Conservation (phyloP, 73 alveolate species). For the Tetrahymena thermophila region DNA sequence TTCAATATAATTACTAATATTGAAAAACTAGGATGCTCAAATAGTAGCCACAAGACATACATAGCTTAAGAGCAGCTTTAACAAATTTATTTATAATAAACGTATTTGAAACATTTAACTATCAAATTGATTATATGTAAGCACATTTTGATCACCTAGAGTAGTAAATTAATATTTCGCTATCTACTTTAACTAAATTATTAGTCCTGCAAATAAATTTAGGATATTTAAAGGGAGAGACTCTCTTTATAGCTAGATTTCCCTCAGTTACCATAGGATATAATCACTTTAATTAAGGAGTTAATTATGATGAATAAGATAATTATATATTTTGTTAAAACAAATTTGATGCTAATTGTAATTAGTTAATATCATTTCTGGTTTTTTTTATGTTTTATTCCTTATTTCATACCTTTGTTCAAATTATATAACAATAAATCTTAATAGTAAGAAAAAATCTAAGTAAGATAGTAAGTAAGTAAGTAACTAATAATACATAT, state of each 20-base stretch:
- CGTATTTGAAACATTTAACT: neutral
- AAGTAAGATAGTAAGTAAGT: no score
- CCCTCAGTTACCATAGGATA: neutral
- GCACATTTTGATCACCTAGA: neutral
- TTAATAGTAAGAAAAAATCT: no score
- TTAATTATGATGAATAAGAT: neutral
- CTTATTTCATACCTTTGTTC: no score
- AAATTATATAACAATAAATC: no score
- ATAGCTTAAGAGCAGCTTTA: neutral
- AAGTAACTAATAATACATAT: no score
- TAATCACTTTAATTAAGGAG: neutral
- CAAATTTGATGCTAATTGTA: neutral
- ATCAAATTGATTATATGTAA: neutral
- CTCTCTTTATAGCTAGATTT: neutral
- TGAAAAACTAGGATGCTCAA: neutral
- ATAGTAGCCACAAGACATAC: neutral
- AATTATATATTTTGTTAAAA: neutral
- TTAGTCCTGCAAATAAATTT: neutral
- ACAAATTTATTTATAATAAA: neutral
- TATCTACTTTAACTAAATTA: neutral
- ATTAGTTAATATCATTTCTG: neutral
- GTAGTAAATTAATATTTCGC: neutral
- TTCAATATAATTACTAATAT: neutral
- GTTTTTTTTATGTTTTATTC: no score
- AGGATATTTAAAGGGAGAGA: neutral